Base-by-base conservation (phyloP, 2,329 filamentous ascomycete species). In the Claviceps paspali region DNA sequence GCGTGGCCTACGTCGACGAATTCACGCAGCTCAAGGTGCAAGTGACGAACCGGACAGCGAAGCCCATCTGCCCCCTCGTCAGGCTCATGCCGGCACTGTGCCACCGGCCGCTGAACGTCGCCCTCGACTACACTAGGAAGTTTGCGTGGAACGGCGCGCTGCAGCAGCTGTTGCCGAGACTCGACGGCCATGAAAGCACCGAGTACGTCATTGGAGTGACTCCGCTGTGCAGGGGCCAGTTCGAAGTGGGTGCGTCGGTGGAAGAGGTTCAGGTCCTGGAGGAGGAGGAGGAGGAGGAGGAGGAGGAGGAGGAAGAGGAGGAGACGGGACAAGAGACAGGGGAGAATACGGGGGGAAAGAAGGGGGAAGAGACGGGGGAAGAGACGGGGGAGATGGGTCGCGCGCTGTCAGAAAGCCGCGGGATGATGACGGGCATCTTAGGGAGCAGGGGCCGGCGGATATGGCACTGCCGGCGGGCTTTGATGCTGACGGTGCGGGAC, bases 101-200 rank as follows among this genome's bases (percentile, higher is more conserved):
- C 31, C 73, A 86, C 49, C 75, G 87, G 12, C 73, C 81, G 1
- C 67, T 73, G 35, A 76, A 75, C 42, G 66, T 82, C 11, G 81
- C 83, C 2, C 70, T 93, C 12, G 87, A 94, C 53, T 73, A 88
- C 39, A 81, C 81, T 29, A 78, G 83, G 50, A 83, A 85, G 44
- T 70, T 94, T 38, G 78, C 79, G 1, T 91, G 84, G 79, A 88
- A 85, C 45, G 87, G 87, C 2, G 77, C 82, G 22, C 59, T 94
- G 40, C 87, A 95, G 59, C 78, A 79, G 50, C 67, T 73, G 2
- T 61, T 94, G 0, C 76, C 80, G 0, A 52, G 72, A 6, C 53
- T 94, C 1, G 56, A 59, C 5, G 72, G 76, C 0, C 70, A 73
- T 4, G 63, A 69, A 31, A 70, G 59, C n/a, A 64, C 67, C 0